A percentile compares a stretch with the other conserved stretches of the same genome.
Evolutionary conservation across 2,329 filamentous ascomycete genomes (phyloP).

Genomic region (Helotiales sp.): DNA sequence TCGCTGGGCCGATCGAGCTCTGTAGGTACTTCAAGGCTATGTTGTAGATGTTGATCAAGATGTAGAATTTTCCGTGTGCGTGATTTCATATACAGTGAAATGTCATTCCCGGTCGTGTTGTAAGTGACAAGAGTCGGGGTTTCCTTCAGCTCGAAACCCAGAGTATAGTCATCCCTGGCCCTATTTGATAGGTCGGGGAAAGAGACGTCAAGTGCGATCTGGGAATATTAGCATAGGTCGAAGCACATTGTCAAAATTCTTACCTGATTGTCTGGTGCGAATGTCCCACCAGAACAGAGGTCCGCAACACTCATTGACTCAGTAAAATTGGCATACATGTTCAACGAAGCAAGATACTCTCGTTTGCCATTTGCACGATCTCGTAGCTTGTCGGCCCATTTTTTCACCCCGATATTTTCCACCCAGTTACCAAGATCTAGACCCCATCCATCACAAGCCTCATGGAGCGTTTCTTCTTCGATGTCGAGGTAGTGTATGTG

Average conservation of each 20-base stretch:
- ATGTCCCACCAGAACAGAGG: conserved; percentile 48
- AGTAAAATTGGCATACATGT: conserved; percentile 58
- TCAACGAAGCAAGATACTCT: conserved; percentile 48
- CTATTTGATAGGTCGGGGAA: conserved; percentile 48
- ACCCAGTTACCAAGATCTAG: conserved; percentile 66
- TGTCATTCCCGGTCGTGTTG: conserved; percentile 28
- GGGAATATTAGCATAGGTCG: not conserved
- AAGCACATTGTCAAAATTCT: not conserved
- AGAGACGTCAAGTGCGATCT: conserved; percentile 38
- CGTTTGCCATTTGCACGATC: conserved; percentile 19
- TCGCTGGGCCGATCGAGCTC: conserved; percentile 36
- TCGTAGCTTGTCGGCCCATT: conserved; percentile 46
- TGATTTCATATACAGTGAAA: conserved; percentile 40
- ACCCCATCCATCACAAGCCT: conserved; percentile 71
- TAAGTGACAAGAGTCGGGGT: conserved; percentile 46
- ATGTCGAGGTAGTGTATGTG: conserved; percentile 48
- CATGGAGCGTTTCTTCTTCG: conserved; percentile 67
- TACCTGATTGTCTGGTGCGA: conserved; percentile 38
- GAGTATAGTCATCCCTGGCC: conserved; percentile 58
- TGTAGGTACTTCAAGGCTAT: conserved; percentile 31
- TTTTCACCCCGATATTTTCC: conserved; percentile 47
- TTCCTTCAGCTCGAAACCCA: conserved; percentile 58
- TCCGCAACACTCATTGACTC: conserved; percentile 71
- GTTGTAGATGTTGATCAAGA: conserved; percentile 33
- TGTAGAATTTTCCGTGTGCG: conserved; percentile 38